Base-by-base conservation (phyloP, 192 early-diverging fungal genomes). In the Linnemannia zychae region DNA sequence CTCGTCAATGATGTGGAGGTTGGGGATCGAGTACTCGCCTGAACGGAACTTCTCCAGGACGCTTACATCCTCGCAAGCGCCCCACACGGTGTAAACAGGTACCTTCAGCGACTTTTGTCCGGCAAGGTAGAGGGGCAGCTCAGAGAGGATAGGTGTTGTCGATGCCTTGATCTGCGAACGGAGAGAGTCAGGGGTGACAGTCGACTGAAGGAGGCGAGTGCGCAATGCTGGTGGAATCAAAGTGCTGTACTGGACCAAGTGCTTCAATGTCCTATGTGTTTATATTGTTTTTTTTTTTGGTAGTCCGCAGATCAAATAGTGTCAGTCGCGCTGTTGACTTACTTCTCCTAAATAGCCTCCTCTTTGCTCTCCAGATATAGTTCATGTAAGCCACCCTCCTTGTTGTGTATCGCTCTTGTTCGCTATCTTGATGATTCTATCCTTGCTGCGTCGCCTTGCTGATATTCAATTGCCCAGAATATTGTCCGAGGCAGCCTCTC, bases 21-120 rank as follows among this genome's bases (percentile, higher is more conserved):
- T 91, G 0, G 68, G 80, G 28, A 93, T 82, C 9, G 73, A 75
- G 50, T 93, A 93, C 57, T 91, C 88, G 46, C 74, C 67, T 16
- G 67, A 71, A 37, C 92, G 81, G 72, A 93, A 91, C 76, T 89
- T 90, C 47, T 93, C 92, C 75, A 93, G 52, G 33, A 93, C 89
- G 24, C 82, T 74, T 15, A 93, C 91, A 80, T 93, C 92, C 74
- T 93, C 92, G 57, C 92, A 93, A 4, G 89, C 90, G 33, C 92
- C 92, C 92, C 92, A 93, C 15, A 93, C 90, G 1, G 92, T 91
- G 67, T 91, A 93, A 0, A 93, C 89, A 7, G 92, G 92, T 7
- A 91, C 90, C 37, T 90, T 89, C 28, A 93, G 63, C 16, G 78
- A 50, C 31, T 88, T 87, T 31, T 87, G 71, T 63, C 88, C 90